Conservation (phyloP, 192 early-diverging fungal species). For the Mortierella hygrophila region DNA sequence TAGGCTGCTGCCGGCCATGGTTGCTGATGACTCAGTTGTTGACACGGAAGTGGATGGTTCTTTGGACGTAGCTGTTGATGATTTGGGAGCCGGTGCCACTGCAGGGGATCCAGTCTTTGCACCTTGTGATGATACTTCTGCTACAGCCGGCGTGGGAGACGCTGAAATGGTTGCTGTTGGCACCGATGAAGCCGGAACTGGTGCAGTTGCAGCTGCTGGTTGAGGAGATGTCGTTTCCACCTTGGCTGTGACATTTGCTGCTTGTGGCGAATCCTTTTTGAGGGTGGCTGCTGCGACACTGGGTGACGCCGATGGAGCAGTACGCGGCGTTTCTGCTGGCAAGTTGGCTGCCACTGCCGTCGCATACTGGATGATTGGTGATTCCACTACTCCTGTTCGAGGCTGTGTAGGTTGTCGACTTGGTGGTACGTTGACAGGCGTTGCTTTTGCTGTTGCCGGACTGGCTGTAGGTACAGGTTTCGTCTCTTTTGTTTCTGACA, state of each 20-base stretch:
- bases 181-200: not conserved
- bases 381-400: conserved; percentile 29
- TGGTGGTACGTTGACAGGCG: conserved; percentile 7
- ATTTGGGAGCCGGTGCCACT: not conserved
- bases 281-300: conserved; percentile 42
- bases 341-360: conserved; percentile 45
- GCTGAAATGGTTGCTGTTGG: conserved; percentile 6
- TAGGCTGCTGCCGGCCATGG: conserved; percentile 75
- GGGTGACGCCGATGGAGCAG: conserved; percentile 33
- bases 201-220: conserved; percentile 1
- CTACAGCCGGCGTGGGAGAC: conserved; percentile 3
- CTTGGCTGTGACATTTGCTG: conserved; percentile 14
- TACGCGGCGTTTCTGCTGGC: conserved; percentile 48
- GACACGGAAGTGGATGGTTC: conserved; percentile 53
- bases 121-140: conserved; percentile 21
- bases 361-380: conserved; percentile 45
- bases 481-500: conserved; percentile 53
- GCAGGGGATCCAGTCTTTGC: not conserved
- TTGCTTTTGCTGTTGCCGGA: conserved; percentile 17
- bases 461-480: conserved; percentile 37
- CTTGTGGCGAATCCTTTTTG: conserved; percentile 15
- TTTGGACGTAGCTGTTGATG: conserved; percentile 71
- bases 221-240: conserved; percentile 56
- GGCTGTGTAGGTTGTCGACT: conserved; percentile 47
- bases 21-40: not conserved